Percentiles rank a stretch among this genome's conserved stretches.
Conservation (phyloP, 2,329 filamentous ascomycete species). For the Colletotrichum sp. region DNA sequence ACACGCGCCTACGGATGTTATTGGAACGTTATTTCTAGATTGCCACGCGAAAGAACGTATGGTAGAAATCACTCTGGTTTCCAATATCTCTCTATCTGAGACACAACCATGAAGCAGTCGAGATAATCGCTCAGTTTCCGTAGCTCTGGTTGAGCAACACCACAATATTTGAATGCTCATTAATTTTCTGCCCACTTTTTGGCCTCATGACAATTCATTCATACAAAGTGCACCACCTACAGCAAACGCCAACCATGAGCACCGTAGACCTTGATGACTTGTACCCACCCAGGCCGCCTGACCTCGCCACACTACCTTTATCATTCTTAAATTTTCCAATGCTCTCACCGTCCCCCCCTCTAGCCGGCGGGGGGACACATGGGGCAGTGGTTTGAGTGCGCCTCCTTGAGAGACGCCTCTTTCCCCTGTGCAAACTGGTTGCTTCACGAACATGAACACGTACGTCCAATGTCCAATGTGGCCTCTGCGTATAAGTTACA, state of each 20-base stretch:
- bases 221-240: not conserved
- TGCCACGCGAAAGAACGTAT: not conserved
- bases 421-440: not conserved
- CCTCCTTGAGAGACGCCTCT: not conserved
- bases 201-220: not conserved
- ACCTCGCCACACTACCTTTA: not conserved
- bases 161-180: not conserved
- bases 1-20: rapidly evolving
- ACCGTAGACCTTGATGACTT: not conserved
- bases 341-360: not conserved
- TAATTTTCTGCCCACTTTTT: not conserved
- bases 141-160: not conserved
- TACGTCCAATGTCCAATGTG: not conserved
- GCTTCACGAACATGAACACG: not conserved
- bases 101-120: not conserved
- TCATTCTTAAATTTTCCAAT: not conserved
- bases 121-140: not conserved
- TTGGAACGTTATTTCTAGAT: rapidly evolving
- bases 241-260: not conserved
- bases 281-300: not conserved
- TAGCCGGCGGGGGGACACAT: not conserved
- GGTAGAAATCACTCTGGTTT: not conserved
- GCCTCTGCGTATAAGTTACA: not conserved
- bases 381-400: not conserved
- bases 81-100: not conserved